Base-by-base conservation (phyloP, 257 asterid genomes). In the Eustoma russellianum region DNA sequence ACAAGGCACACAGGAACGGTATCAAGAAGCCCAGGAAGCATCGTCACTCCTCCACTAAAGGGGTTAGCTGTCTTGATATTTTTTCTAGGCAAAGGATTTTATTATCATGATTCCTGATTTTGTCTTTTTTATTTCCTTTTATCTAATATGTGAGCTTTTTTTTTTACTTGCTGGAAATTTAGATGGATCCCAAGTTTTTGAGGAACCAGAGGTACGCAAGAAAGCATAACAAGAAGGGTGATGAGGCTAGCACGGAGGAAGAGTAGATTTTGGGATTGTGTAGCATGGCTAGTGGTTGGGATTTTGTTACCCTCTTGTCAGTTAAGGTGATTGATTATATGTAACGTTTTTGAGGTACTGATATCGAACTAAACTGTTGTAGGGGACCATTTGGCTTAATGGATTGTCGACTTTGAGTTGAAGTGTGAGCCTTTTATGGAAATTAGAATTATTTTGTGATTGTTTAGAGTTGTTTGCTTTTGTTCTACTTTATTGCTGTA, bases 181-280 rank as follows among this genome's bases (percentile, higher is more conserved):
- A 81, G 95, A 87, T 87, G 96, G 96, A 87, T 58, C 94, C 96
- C 30, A 87, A 83, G 86, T 87, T 87, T 28, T 62, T 87, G 92
- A 81, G 96, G 83, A 87, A 87, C 82, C 96, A 83, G 74, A 87
- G 96, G 96, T 87, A 87, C 51, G 96, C 94, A 5, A 81, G 94
- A 77, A 87, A 83, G 82, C 96, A 87, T 71, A 87, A 87, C 86
- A 79, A 75, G 43, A 83, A 70, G 62, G 62, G 18, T 43, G 79
- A 49, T 10, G 91, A 65, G 28, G 65, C 30, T 12, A 72, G 74
- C 41, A 70, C 80, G 33, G 88, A 48, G 5, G 83, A 86, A 67
- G 89, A 84, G 66, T 78, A 74, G 74, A 85, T 55, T 60, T 60
- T 55, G 14, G 12, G 5, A 38, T 17, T 16, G 50, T 51, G 64